A percentile compares a stretch with the other conserved stretches of the same genome.
Evolutionary conservation across 1,284 basidiomycete genomes (phyloP).

Genomic region (Apiotrichum siamense): DNA sequence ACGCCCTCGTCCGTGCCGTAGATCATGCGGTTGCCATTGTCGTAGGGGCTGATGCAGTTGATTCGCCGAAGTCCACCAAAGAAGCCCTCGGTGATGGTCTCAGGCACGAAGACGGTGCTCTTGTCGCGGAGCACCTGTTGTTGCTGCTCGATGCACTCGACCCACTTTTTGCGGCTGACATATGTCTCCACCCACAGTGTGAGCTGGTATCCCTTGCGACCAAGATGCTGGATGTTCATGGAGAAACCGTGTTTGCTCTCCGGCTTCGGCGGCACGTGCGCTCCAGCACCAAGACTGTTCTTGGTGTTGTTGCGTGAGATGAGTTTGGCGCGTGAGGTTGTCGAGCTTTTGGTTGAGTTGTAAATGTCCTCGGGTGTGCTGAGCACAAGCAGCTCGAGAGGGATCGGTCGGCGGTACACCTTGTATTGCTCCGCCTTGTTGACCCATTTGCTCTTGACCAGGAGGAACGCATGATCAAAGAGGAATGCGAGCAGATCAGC

Average conservation of each 20-base stretch:
- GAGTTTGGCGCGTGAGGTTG: conserved; percentile 47
- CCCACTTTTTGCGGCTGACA: conserved; percentile 85
- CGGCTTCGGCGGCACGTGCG: conserved; percentile 50
- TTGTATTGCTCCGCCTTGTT: conserved; percentile 86
- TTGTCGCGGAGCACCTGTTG: conserved; percentile 78
- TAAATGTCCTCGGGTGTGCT: conserved; percentile 68
- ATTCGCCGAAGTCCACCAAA: conserved; percentile 77
- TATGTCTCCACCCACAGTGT: conserved; percentile 88
- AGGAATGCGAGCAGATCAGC: conserved; percentile 90
- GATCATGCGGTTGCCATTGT: conserved; percentile 76
- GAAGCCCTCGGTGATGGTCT: conserved; percentile 78
- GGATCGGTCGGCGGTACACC: conserved; percentile 95
- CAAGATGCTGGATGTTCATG: conserved; percentile 88
- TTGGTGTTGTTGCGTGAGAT: conserved; percentile 15
- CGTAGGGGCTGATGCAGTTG: conserved; percentile 92
- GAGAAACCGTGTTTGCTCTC: conserved; percentile 84
- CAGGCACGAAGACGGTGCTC: conserved; percentile 80
- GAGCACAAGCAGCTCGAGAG: conserved; percentile 84
- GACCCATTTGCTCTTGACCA: conserved; percentile 82
- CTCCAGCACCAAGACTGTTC: conserved; percentile 3
- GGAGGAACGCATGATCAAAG: conserved; percentile 93
- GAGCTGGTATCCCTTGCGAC: conserved; percentile 85
- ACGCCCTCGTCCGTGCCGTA: conserved; percentile 97
- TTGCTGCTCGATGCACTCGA: conserved; percentile 85
- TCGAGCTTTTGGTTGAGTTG: conserved; percentile 41